Percentiles rank a stretch among this genome's conserved stretches.
Conservation (phyloP, 2,329 filamentous ascomycete species). For the Sarocladium kiliense region DNA sequence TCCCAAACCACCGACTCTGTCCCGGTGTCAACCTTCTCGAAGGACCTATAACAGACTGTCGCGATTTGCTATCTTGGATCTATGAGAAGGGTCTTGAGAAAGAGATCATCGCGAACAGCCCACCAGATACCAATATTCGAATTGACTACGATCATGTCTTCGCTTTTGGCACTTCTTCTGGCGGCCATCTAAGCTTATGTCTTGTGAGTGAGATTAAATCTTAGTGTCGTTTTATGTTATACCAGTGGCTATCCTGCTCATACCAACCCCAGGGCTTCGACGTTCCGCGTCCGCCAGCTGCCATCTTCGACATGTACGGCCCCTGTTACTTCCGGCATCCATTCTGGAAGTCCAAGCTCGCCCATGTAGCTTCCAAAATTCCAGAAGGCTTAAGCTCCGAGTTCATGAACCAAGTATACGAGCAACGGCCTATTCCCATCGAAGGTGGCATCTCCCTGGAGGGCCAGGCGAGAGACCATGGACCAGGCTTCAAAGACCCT, state of each 20-base stretch:
- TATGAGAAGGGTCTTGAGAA: neutral
- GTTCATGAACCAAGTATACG: neutral
- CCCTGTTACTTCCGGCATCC: neutral
- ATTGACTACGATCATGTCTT: neutral
- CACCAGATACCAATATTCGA: too few species aligned
- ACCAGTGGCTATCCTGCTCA: too few species aligned
- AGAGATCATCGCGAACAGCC: neutral
- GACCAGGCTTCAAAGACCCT: neutral
- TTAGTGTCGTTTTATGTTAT: neutral
- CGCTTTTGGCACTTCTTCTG: neutral
- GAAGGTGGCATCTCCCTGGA: neutral
- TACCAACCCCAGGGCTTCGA: neutral
- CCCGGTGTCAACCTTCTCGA: neutral
- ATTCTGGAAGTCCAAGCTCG: neutral
- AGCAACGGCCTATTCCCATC: neutral
- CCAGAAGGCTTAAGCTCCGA: neutral
- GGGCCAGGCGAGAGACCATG: neutral
- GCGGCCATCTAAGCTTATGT: neutral
- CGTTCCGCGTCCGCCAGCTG: neutral
- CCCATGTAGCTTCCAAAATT: neutral
- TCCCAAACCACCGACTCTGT: slow-evolving; percentile 15
- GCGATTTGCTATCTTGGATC: neutral
- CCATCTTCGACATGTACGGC: neutral
- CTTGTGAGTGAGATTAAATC: too few species aligned
- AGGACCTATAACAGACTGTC: neutral